These are phyloP conservation scores for Fraxinus paxiana DNA, from an alignment of 305 asterid species.

Conservation along the genomic window DNA sequence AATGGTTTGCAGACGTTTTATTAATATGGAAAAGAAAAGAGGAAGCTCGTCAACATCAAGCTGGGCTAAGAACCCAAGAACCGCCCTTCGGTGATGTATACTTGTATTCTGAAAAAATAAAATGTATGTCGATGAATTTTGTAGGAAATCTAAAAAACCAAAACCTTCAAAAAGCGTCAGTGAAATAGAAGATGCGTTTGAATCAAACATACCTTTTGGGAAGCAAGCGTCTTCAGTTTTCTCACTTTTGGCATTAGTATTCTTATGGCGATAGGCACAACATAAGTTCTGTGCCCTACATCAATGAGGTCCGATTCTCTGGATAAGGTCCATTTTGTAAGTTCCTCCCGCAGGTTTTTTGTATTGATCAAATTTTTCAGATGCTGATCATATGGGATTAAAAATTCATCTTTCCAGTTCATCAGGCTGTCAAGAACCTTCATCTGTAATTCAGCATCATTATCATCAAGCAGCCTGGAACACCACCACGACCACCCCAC, in stretches of 20 bases:
- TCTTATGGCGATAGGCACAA: constrained; percentile 74
- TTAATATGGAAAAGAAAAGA: constrained; percentile 69
- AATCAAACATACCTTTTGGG: constrained; percentile 61
- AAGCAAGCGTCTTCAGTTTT: constrained; percentile 68
- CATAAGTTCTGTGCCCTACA: constrained; percentile 53
- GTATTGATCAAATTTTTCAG: constrained; percentile 65
- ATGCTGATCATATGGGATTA: constrained; percentile 69
- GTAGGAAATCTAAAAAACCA: constrained; percentile 12
- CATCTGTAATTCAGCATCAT: constrained; percentile 79
- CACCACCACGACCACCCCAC: constrained; percentile 25
- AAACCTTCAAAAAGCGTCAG: constrained; percentile 6
- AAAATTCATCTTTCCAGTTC: constrained; percentile 81
- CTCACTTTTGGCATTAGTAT: constrained; percentile 77
- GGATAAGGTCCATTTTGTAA: constrained; percentile 85
- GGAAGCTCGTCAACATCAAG: constrained; percentile 86
- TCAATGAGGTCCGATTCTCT: constrained; percentile 58
- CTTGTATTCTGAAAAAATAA: constrained; percentile 60
- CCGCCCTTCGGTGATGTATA: constrained; percentile 68
- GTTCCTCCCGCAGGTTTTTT: constrained; percentile 73
- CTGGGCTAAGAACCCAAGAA: constrained; percentile 80
- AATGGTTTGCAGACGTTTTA: constrained; percentile 53
- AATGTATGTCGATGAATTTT: constrained; percentile 21
- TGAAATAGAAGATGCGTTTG: not conserved
- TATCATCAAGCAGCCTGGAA: constrained; percentile 80
- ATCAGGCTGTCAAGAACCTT: constrained; percentile 87